Evolutionary conservation across 1,284 basidiomycete genomes (phyloP).

Genomic region (Tausonia pullulans): DNA sequence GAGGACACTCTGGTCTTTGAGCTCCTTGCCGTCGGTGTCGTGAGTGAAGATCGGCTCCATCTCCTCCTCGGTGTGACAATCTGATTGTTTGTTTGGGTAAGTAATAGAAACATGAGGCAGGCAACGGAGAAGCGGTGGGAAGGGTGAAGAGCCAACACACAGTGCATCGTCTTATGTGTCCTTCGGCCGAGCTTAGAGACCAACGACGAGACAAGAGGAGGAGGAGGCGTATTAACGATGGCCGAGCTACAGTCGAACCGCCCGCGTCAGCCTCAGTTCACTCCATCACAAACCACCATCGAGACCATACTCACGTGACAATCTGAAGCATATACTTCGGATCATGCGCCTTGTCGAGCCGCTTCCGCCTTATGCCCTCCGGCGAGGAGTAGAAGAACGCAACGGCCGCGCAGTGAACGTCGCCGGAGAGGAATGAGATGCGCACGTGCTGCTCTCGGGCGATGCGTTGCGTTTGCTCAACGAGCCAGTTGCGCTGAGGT

Average conservation of each 20-base stretch:
- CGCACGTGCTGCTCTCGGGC: slow-evolving; percentile 52
- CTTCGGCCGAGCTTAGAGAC: slow-evolving; percentile 69
- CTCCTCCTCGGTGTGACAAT: slow-evolving; percentile 54
- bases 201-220: slow-evolving; percentile 63
- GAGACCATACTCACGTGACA: slow-evolving; percentile 8
- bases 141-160: neutral
- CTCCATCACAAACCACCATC: no score
- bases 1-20: slow-evolving; percentile 38
- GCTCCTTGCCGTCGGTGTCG: slow-evolving; percentile 67
- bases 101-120: no score
- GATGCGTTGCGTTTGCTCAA: slow-evolving; percentile 63
- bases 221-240: slow-evolving; percentile 50
- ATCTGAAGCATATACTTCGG: slow-evolving; percentile 63
- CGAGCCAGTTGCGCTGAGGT: slow-evolving; percentile 86
- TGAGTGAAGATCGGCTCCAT: slow-evolving; percentile 74
- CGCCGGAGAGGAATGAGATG: slow-evolving; percentile 75
- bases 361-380: slow-evolving; percentile 13
- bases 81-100: slow-evolving; percentile 14
- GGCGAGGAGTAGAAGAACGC: slow-evolving; percentile 57
- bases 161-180: slow-evolving; percentile 60
- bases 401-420: slow-evolving; percentile 81
- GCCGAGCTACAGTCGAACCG: slow-evolving; percentile 24
- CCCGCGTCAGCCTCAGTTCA: no score
- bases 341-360: slow-evolving; percentile 47
- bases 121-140: neutral